Conservation (phyloP, 2,329 filamentous ascomycete species). For the Chalara sp. region DNA sequence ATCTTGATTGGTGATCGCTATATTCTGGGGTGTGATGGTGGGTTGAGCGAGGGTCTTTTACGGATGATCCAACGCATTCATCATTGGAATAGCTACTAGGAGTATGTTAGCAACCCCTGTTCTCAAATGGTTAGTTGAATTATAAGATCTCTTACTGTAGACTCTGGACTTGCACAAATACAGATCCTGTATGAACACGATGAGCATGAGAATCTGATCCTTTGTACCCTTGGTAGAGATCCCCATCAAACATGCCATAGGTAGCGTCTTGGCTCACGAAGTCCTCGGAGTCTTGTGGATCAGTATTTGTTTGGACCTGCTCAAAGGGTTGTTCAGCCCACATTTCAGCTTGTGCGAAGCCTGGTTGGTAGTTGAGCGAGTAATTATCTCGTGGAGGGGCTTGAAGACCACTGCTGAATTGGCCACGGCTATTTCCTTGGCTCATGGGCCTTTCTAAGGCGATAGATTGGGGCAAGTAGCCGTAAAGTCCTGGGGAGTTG, state of each 20-base stretch:
- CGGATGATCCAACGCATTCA: constrained; percentile 19
- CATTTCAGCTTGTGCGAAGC: background rate
- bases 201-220: no score
- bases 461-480: background rate
- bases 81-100: constrained; percentile 8
- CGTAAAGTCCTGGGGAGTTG: background rate
- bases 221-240: no score
- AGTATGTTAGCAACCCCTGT: no score
- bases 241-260: no score
- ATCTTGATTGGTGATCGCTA: background rate
- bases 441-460: background rate
- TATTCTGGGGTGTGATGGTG: background rate
- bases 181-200: no score
- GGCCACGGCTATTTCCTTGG: background rate
- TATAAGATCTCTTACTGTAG: no score
- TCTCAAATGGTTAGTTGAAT: no score
- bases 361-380: background rate
- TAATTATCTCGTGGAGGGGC: background rate
- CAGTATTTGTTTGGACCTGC: background rate
- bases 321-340: background rate
- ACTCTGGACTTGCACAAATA: no score
- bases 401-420: background rate
- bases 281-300: background rate
- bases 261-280: background rate
- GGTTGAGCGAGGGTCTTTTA: constrained; percentile 17